Conservation (phyloP, 768 basidiomycete species). For the Amanita rimosa region DNA sequence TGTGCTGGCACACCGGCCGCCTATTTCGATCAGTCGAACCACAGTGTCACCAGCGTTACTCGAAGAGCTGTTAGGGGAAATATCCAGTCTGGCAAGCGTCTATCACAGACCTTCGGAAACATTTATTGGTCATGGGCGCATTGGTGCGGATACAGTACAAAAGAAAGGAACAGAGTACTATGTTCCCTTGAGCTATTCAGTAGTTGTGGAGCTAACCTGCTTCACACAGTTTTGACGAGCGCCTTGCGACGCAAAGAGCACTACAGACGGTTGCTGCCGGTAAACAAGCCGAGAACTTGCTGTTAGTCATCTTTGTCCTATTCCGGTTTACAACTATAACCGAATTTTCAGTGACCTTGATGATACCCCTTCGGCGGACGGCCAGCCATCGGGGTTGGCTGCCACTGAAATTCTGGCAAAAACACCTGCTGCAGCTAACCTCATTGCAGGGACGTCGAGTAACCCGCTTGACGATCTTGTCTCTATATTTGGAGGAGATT, state of each 20-base stretch:
- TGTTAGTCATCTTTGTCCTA: slow-evolving; percentile 27
- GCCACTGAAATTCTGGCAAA: slow-evolving; percentile 65
- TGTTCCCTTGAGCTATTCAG: slow-evolving; percentile 4
- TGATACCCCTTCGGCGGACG: slow-evolving; percentile 48
- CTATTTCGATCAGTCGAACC: slow-evolving; percentile 86
- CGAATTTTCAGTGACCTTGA: slow-evolving; percentile 61
- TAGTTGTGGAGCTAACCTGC: background rate
- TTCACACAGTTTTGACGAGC: slow-evolving; percentile 49
- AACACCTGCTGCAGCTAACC: slow-evolving; percentile 62
- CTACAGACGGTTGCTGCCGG: slow-evolving; percentile 88
- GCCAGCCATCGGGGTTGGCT: slow-evolving; percentile 64
- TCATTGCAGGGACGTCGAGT: slow-evolving; percentile 68
- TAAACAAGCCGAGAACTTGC: slow-evolving; percentile 88
- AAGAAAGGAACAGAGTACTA: slow-evolving; percentile 52
- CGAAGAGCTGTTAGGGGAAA: slow-evolving; percentile 86
- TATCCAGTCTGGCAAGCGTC: slow-evolving; percentile 84
- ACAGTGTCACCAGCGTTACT: slow-evolving; percentile 80
- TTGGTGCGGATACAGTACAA: slow-evolving; percentile 73
- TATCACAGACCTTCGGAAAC: slow-evolving; percentile 98
- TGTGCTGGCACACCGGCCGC: slow-evolving; percentile 84
- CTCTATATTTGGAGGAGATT: slow-evolving; percentile 66
- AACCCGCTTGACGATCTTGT: slow-evolving; percentile 93
- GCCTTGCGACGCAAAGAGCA: slow-evolving; percentile 65
- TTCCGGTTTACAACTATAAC: background rate
- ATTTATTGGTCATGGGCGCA: slow-evolving; percentile 85